These are phyloP conservation scores for Malassezia yamatoensis DNA, from an alignment of 1,284 basidiomycete genomes.

Conservation along the genomic window DNA sequence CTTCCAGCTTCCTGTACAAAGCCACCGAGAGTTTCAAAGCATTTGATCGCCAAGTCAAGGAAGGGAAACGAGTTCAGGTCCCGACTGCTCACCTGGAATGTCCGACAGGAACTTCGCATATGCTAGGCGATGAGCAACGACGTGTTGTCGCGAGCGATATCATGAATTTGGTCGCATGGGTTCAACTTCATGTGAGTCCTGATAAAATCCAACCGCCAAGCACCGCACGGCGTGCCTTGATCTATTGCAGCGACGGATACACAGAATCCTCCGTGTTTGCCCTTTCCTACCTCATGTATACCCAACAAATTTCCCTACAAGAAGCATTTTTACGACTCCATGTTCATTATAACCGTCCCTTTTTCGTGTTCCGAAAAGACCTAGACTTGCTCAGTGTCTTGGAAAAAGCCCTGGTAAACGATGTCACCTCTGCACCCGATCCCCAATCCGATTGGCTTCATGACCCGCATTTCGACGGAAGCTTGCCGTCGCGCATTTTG, in stretches of 20 bases:
- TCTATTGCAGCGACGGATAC: conserved; percentile 49
- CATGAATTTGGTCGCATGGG: conserved; percentile 44
- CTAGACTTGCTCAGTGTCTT: conserved; percentile 64
- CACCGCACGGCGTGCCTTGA: conserved; percentile 22
- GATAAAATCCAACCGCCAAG: neutral
- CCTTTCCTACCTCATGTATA: conserved; percentile 75
- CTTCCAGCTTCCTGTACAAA: conserved; percentile 57
- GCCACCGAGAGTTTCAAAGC: conserved; percentile 48
- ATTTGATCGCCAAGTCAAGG: neutral
- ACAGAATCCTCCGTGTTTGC: conserved; percentile 85
- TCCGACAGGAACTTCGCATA: neutral
- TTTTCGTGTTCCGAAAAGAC: conserved; percentile 84
- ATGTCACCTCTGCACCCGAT: neutral
- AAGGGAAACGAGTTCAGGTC: neutral
- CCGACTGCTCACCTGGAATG: conserved; percentile 11
- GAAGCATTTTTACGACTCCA: conserved; percentile 73
- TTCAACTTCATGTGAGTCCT: conserved; percentile 27
- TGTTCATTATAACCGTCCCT: conserved; percentile 57
- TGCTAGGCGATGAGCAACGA: no score
- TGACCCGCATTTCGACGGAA: conserved; percentile 81
- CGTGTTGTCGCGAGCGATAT: neutral
- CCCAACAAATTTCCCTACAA: conserved; percentile 60
- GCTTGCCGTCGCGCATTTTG: conserved; percentile 84
- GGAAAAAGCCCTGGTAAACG: conserved; percentile 52
- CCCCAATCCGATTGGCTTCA: conserved; percentile 64